Evolutionary conservation across 176 grass and related monocot species (phyloP).

Genomic region (Eragrostis curvula): DNA sequence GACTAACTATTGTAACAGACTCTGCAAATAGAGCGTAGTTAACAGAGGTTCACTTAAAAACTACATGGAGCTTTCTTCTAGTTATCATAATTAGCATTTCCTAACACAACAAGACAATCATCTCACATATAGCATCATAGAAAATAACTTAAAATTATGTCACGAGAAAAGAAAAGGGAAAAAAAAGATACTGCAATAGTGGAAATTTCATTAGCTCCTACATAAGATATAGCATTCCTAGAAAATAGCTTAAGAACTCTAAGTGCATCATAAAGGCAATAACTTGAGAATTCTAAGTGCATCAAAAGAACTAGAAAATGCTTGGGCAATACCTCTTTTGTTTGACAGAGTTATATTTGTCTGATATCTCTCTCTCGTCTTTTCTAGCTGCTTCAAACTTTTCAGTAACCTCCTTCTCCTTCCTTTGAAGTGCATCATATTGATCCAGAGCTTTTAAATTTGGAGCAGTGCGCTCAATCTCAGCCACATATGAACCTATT

Average conservation of each 20-base stretch:
- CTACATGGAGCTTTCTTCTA: constrained; percentile 1
- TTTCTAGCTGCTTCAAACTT: constrained; percentile 93
- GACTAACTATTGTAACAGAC: too few relatives aligned
- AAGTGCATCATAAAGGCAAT: background rate
- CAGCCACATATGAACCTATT: constrained; percentile 63
- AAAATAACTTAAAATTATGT: background rate
- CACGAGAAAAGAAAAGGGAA: background rate
- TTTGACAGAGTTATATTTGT: constrained; percentile 81
- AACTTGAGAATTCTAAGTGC: constrained; percentile 9
- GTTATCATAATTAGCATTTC: background rate
- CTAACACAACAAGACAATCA: background rate
- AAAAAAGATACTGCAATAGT: background rate
- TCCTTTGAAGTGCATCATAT: constrained; percentile 83
- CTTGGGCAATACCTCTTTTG: constrained; percentile 67
- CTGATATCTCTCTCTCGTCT: constrained; percentile 91
- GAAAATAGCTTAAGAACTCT: background rate
- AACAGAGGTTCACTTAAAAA: background rate
- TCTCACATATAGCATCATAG: background rate
- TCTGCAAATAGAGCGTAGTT: too few relatives aligned
- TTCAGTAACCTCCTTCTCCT: constrained; percentile 89
- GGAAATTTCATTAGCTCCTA: constrained; percentile 18
- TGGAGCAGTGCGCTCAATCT: constrained; percentile 89
- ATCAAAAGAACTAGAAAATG: constrained; percentile 27
- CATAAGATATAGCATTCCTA: constrained; percentile 17
- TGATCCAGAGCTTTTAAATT: constrained; percentile 97